Conservation (phyloP, 192 early-diverging fungal genomes). For the Coemansia brasiliensis region DNA sequence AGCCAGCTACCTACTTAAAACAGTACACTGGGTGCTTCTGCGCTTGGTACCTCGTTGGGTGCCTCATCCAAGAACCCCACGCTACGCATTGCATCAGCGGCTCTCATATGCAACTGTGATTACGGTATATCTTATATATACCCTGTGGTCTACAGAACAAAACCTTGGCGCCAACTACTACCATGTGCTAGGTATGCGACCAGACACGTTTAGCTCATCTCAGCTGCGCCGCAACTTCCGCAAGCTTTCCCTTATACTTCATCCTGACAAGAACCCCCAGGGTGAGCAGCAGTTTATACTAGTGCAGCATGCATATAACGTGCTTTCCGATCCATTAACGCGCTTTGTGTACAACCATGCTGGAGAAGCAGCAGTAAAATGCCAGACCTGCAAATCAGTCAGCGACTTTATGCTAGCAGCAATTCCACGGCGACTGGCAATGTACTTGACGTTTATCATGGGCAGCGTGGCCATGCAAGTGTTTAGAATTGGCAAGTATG, state of each 20-base stretch:
- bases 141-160: slow-evolving; percentile 37
- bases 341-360: slow-evolving; percentile 72
- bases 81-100: slow-evolving; percentile 36
- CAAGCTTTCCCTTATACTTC: slow-evolving; percentile 58
- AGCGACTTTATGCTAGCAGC: slow-evolving; percentile 83
- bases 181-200: slow-evolving; percentile 42
- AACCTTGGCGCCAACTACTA: slow-evolving; percentile 42
- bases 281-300: slow-evolving; percentile 72
- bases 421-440: slow-evolving; percentile 32
- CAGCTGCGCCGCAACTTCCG: slow-evolving; percentile 54
- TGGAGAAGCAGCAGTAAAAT: slow-evolving; percentile 63
- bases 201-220: slow-evolving; percentile 14
- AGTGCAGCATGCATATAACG: slow-evolving; percentile 75
- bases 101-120: slow-evolving; percentile 42
- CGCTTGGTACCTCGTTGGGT: slow-evolving; percentile 30
- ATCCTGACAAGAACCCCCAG: slow-evolving; percentile 68
- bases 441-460: slow-evolving; percentile 31
- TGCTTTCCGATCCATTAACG: slow-evolving; percentile 66
- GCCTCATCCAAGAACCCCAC: slow-evolving; percentile 26
- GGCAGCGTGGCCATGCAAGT: slow-evolving; percentile 46
- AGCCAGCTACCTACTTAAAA: slow-evolving; percentile 24
- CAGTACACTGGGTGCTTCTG: slow-evolving; percentile 29
- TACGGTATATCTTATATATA: slow-evolving; percentile 33
- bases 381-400: slow-evolving; percentile 57
- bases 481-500: slow-evolving; percentile 36